Evolutionary conservation across 1,284 basidiomycete genomes (phyloP).

Genomic region (Naganishia liquefaciens): DNA sequence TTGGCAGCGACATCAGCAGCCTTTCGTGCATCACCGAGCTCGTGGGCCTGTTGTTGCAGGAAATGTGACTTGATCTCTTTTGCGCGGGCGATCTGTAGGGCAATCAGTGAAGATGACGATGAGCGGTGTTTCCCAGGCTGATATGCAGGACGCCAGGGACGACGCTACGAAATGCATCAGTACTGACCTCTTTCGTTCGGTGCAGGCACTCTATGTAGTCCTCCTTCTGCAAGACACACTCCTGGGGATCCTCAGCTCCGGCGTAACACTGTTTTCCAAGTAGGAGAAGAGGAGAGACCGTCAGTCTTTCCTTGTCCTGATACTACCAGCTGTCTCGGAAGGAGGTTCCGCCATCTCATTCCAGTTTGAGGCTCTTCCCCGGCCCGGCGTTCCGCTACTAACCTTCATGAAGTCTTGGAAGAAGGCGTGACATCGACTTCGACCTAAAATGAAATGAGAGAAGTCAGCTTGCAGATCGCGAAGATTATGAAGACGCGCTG

Average conservation of each 20-base stretch:
- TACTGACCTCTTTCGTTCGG: conserved; percentile 78
- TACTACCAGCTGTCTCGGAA: no score
- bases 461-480: not conserved
- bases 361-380: no score
- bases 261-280: conserved; percentile 76
- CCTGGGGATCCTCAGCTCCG: conserved; percentile 69
- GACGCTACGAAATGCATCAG: not conserved
- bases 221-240: conserved; percentile 73
- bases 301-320: not conserved
- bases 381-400: conserved; percentile 31
- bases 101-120: not conserved
- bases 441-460: conserved; percentile 59
- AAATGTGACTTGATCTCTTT: conserved; percentile 73
- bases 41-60: conserved; percentile 65
- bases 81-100: conserved; percentile 67
- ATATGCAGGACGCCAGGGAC: no score
- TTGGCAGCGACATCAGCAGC: conserved; percentile 70
- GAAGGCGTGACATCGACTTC: conserved; percentile 84
- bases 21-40: conserved; percentile 69
- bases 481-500: no score
- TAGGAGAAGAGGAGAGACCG: not conserved
- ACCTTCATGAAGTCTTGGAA: conserved; percentile 91
- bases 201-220: conserved; percentile 95
- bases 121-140: not conserved
- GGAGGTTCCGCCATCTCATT: not conserved